Percentiles rank a stretch among this genome's conserved stretches.
These are phyloP conservation scores for Vigna hirtella DNA, from an alignment of 306 rosid species.

Conservation along the genomic window DNA sequence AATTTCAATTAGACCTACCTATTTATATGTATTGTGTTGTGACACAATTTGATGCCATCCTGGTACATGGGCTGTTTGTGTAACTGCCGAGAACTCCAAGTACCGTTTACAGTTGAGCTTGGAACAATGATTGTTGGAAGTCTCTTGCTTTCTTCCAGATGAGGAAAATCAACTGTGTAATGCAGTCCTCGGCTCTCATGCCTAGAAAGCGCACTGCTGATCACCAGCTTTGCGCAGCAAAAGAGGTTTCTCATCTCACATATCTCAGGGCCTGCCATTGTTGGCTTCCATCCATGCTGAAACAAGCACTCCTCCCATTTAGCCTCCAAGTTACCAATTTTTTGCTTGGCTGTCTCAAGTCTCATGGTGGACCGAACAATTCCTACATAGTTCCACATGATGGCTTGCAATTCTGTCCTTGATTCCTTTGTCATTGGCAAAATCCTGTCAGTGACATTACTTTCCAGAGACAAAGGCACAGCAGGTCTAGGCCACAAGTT, in stretches of 20 bases:
- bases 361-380: slow-evolving; percentile 83
- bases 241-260: slow-evolving; percentile 96
- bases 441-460: slow-evolving; percentile 49
- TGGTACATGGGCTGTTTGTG: slow-evolving; percentile 67
- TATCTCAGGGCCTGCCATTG: slow-evolving; percentile 83
- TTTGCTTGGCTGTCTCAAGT: slow-evolving; percentile 75
- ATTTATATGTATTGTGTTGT: slow-evolving; percentile 31
- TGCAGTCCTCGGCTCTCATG: slow-evolving; percentile 96
- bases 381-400: slow-evolving; percentile 89
- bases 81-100: slow-evolving; percentile 87
- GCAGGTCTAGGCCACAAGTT: slow-evolving; percentile 70
- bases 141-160: slow-evolving; percentile 84
- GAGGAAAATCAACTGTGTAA: slow-evolving; percentile 87
- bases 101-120: slow-evolving; percentile 59
- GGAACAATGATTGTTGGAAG: slow-evolving; percentile 93
- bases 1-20: slow-evolving; percentile 16
- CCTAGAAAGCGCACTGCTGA: slow-evolving; percentile 89
- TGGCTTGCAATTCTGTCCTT: slow-evolving; percentile 73
- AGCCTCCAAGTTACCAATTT: slow-evolving; percentile 69
- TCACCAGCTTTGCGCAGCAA: slow-evolving; percentile 86
- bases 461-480: slow-evolving; percentile 60
- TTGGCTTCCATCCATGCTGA: slow-evolving; percentile 77
- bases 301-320: slow-evolving; percentile 83
- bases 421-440: slow-evolving; percentile 54
- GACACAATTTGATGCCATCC: slow-evolving; percentile 31